Conservation (phyloP, 345 rosid species). For the Eucalyptus caleyi region DNA sequence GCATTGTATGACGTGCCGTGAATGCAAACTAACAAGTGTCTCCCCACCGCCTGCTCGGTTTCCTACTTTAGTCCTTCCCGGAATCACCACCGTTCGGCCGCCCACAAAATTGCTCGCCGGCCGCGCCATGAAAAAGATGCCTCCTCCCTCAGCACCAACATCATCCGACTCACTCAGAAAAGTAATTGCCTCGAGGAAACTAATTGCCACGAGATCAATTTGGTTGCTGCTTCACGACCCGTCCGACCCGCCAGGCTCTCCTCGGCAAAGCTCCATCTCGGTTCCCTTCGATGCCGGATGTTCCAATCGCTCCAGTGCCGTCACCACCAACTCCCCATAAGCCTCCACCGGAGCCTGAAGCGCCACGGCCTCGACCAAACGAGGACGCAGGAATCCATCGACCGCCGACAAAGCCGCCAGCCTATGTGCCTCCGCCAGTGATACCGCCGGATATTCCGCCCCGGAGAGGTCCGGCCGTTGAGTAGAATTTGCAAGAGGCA, state of each 20-base stretch:
- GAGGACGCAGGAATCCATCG: background rate
- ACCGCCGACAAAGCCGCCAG: background rate
- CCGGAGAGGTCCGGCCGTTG: background rate
- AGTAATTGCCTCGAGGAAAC: background rate
- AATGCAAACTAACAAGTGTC: background rate
- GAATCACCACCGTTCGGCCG: background rate
- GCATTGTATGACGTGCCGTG: background rate
- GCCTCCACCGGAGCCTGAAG: background rate
- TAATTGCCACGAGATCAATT: background rate
- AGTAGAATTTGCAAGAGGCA: background rate
- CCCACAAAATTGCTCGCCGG: background rate
- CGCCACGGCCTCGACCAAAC: background rate
- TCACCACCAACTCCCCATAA: background rate
- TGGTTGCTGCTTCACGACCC: background rate
- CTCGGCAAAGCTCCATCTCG: background rate
- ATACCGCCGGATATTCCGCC: background rate
- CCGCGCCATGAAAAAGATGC: background rate
- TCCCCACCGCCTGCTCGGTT: background rate
- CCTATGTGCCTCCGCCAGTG: background rate
- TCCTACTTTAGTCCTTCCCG: background rate
- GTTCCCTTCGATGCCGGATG: background rate
- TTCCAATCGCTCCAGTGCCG: background rate
- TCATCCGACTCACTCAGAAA: background rate
- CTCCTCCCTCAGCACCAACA: background rate
- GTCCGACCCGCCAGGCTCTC: background rate